These are phyloP conservation scores for Blastobotrys mokoenaii DNA, from an alignment of 805 yeast genomes.

Conservation along the genomic window DNA sequence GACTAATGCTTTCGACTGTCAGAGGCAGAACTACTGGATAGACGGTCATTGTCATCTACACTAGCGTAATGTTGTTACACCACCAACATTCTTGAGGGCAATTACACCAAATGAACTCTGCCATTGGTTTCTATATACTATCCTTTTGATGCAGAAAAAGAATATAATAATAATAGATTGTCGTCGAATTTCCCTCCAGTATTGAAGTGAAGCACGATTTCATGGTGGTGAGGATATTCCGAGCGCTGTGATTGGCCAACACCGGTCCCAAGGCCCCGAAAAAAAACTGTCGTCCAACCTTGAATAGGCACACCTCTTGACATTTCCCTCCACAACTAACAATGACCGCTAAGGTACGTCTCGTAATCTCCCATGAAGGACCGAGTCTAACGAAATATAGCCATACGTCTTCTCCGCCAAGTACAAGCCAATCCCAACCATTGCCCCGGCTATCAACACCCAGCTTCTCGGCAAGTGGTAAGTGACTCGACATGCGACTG, in stretches of 20 bases:
- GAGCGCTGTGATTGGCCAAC: not conserved
- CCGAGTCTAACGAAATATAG: constrained; percentile 3
- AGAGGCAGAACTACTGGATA: no score
- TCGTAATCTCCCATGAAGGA: constrained; percentile 2
- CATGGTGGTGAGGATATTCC: not conserved
- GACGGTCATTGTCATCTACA: no score
- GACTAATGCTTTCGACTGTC: no score
- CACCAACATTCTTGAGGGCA: no score
- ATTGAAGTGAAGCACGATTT: no score
- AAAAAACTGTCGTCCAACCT: not conserved
- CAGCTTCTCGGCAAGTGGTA: constrained; percentile 1
- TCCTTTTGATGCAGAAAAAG: no score
- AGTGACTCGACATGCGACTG: not conserved
- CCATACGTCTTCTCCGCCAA: constrained; percentile 22
- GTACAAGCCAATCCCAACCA: constrained; percentile 21
- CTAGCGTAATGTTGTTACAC: no score
- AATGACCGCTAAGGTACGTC: not conserved
- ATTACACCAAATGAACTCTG: no score
- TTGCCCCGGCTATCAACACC: constrained; percentile 9
- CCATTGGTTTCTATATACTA: no score
- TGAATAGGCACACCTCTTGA: not conserved
- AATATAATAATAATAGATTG: no score
- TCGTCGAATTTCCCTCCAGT: no score
- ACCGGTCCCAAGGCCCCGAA: not conserved
- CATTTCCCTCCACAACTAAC: not conserved